These are phyloP conservation scores for Ramaria sp. DNA, from an alignment of 768 basidiomycete genomes.

Conservation along the genomic window DNA sequence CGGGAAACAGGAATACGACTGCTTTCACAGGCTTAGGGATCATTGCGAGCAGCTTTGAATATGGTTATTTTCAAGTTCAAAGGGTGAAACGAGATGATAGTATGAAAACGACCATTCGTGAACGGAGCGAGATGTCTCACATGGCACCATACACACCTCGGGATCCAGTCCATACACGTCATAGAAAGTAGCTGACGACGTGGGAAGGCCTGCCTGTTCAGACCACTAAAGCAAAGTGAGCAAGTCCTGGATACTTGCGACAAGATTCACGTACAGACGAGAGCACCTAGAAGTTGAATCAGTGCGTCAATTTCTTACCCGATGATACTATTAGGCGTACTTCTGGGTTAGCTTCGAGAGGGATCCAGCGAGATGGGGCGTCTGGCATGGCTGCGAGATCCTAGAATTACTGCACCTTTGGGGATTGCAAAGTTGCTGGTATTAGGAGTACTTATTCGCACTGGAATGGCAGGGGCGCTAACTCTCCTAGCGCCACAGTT, in stretches of 20 bases:
- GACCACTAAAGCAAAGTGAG: slow-evolving; percentile 43
- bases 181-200: slow-evolving; percentile 39
- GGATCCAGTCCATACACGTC: slow-evolving; percentile 69
- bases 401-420: background rate
- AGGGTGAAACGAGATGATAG: background rate
- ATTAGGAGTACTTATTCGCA: too few species aligned
- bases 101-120: background rate
- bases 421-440: background rate
- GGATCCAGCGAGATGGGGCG: slow-evolving; percentile 51
- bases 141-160: slow-evolving; percentile 30
- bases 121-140: background rate
- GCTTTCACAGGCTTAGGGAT: slow-evolving; percentile 73
- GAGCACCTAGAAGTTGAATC: slow-evolving; percentile 38
- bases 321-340: slow-evolving; percentile 18
- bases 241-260: background rate
- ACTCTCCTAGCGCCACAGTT: too few species aligned
- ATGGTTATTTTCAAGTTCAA: background rate
- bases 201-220: slow-evolving; percentile 49
- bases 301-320: background rate
- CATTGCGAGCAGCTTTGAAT: slow-evolving; percentile 51
- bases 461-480: too few species aligned
- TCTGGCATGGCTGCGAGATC: background rate
- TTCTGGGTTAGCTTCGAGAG: slow-evolving; percentile 67
- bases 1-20: slow-evolving; percentile 78
- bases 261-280: background rate